Base-by-base conservation (phyloP, 2,329 filamentous ascomycete species). In the Cryoendolithus antarcticus region DNA sequence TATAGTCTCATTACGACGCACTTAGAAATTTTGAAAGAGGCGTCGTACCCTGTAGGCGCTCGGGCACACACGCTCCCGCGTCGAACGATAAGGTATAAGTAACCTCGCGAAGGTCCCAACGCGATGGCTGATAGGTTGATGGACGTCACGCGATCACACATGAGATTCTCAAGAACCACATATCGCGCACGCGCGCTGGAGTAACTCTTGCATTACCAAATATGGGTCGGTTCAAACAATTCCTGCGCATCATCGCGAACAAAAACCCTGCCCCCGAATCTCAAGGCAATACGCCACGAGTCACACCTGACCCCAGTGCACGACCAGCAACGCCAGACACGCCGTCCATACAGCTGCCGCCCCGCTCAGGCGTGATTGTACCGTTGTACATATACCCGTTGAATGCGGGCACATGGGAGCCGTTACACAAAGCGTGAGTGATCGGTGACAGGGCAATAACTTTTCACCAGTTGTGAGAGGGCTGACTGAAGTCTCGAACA, bases 301-400 rank as follows among this genome's bases (percentile, higher is more conserved):
- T 35, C 27, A 40, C 38, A 21, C 39, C 39, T 15, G 37, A 41
- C 39, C 34, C 15, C 11, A 36, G 34, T 10, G 24, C 24, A 27
- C 30, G 39, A 15, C 39, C 39, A 11, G 9, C 30, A 21, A 36
- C 39, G 31, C 32, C 31, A 37, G 28, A 37, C n/a, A 35, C 32
- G 11, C 30, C n/a, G 7, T 27, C 24, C 24, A 27, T 27, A 27
- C 34, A 33, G 21, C 32, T 41, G 21, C 33, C 40, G 15, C 43
- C 47, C 19, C 42, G 41, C 12, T 46, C 47, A 8, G 44, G 38
- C 4, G 43, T 46, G 13, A 44, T 49, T 19, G 38, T 50, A 13
- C 48, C 48, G 6, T 38, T 50, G 13, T 50, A 50, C 40, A 45
- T 47, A 34, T 48, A 50, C 41, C 48, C 48, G n/a, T 15, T 42